Base-by-base conservation (phyloP, 306 rosid genomes). In the Lotus japonicus region DNA sequence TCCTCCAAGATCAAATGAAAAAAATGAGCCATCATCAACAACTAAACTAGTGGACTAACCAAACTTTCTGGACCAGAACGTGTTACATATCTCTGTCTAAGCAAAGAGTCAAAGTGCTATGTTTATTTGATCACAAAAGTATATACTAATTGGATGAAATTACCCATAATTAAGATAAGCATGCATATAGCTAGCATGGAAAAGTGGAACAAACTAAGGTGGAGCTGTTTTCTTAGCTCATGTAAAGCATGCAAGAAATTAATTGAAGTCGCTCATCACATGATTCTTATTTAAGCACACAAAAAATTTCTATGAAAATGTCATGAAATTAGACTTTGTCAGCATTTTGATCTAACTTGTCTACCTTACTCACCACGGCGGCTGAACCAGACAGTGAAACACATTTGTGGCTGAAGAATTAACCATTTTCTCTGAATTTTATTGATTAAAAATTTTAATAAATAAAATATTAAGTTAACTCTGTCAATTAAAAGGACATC, bases 271-370 rank as follows among this genome's bases (percentile, higher is more conserved):
- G 14, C 48, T 49, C 58, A 49, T 58, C 13, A 58, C 75, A 31
- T 31, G 49, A 58, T 48, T 46, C 58, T 15, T 31, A 48, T 48
- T 38, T 38, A 9, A 38, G 42, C 11, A 38, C 1, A 12, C 52
- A 39, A 4, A 10, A 43, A 7, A 21, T 28, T 6, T 7, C 4
- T 12, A 51, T n/a, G 42, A 14, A 44, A 23, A 28, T 6, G 1
- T 19, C 19, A 46, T 57, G 60, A 52, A 74, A 19, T 45, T 74
- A 16, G 64, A 75, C 50, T n/a, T n/a, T 31, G 15, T 61, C 71
- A 42, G n/a, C 5, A 42, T 7, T 50, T 42, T n/a, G 42, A 28
- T 68, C 19, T 26, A 67, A 52, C 50, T 42, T 28, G 14, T 11
- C 15, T 5, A 60, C 13, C 31, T 68, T 28, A 17, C 18, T 59